Evolutionary conservation across 1,284 basidiomycete species (phyloP).

Genomic region (Cerioporus squamosus): DNA sequence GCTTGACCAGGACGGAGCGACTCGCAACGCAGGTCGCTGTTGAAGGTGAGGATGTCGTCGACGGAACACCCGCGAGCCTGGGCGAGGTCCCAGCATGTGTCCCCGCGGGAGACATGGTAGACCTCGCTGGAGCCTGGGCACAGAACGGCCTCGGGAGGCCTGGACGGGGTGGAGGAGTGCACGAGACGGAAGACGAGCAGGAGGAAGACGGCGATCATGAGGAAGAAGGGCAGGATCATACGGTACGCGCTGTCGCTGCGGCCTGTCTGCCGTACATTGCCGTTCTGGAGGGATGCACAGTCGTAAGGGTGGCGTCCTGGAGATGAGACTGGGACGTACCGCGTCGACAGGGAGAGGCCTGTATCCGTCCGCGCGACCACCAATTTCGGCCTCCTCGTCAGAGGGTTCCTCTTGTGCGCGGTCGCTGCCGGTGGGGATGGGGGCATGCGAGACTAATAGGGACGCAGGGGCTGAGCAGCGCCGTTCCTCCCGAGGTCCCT

Average conservation of each 20-base stretch:
- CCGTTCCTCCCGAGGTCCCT: background rate
- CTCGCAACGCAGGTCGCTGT: slow-evolving; percentile 60
- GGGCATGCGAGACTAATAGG: slow-evolving; percentile 29
- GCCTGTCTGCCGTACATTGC: slow-evolving; percentile 13
- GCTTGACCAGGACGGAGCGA: slow-evolving; percentile 60
- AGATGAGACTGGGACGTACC: slow-evolving; percentile 42
- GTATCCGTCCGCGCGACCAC: slow-evolving; percentile 61
- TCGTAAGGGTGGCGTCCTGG: background rate
- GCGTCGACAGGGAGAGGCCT: slow-evolving; percentile 53
- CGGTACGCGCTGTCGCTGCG: slow-evolving; percentile 51
- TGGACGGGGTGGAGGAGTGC: slow-evolving; percentile 43
- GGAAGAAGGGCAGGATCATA: slow-evolving; percentile 74
- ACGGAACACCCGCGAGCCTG: slow-evolving; percentile 53
- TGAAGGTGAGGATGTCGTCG: slow-evolving; percentile 57
- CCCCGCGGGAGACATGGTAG: slow-evolving; percentile 60
- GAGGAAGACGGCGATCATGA: slow-evolving; percentile 66
- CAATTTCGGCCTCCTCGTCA: slow-evolving; percentile 52
- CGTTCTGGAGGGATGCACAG: background rate
- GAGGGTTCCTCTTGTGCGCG: slow-evolving; percentile 8
- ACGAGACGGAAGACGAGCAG: slow-evolving; percentile 70
- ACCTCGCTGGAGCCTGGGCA: slow-evolving; percentile 55
- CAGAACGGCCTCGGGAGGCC: slow-evolving; percentile 32
- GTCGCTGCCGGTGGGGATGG: slow-evolving; percentile 18
- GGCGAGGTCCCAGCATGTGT: slow-evolving; percentile 73
- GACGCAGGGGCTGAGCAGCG: slow-evolving; percentile 1